Percentiles rank a stretch among this genome's conserved stretches.
Conservation (phyloP, 129 eudicot species). For the Flaveria ramosissima region DNA sequence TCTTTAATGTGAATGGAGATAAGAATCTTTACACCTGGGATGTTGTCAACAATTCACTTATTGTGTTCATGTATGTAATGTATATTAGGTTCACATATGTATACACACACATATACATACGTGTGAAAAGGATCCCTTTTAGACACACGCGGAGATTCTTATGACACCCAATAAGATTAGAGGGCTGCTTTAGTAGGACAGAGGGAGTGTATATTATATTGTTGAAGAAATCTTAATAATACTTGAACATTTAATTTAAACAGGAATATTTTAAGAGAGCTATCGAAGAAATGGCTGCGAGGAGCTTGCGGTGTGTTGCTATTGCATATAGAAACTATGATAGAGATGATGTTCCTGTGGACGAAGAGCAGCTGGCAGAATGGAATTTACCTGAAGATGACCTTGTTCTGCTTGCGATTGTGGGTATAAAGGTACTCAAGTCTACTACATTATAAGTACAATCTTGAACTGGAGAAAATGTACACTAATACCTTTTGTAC, state of each 20-base stretch:
- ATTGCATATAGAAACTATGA: slow-evolving; percentile 69
- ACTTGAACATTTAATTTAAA: neutral
- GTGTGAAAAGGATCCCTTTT: too few species aligned
- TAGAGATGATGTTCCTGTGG: slow-evolving; percentile 51
- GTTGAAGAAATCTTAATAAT: neutral
- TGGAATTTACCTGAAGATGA: slow-evolving; percentile 86
- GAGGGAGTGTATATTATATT: neutral
- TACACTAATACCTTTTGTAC: neutral
- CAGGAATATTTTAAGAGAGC: slow-evolving; percentile 61
- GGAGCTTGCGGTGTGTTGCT: slow-evolving; percentile 89
- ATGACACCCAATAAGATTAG: neutral
- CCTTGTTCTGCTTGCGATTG: slow-evolving; percentile 75
- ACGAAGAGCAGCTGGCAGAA: slow-evolving; percentile 55
- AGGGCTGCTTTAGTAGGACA: neutral
- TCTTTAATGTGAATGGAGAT: too few species aligned
- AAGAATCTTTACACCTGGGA: too few species aligned
- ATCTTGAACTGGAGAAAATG: neutral
- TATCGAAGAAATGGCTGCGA: slow-evolving; percentile 80
- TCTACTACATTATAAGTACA: neutral
- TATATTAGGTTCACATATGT: slow-evolving; percentile 6
- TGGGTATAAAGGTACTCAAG: slow-evolving; percentile 78
- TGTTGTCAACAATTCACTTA: too few species aligned
- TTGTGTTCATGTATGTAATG: too few species aligned
- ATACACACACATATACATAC: neutral
- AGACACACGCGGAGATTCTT: neutral